These are phyloP conservation scores for Candida dendrica DNA, from an alignment of 805 yeast genomes.

Conservation along the genomic window DNA sequence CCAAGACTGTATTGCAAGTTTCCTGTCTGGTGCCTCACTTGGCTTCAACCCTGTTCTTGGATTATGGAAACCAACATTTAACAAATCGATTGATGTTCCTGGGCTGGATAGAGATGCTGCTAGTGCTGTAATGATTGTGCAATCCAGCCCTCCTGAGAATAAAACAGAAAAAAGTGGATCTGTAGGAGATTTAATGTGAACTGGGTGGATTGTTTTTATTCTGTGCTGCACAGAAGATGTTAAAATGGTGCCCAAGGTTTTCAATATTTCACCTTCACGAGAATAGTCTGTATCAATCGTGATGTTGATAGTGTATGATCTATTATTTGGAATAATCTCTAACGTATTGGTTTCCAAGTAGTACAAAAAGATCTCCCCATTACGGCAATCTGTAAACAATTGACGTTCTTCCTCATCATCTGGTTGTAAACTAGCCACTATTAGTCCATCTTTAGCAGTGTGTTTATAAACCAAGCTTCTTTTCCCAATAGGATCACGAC, in stretches of 20 bases:
- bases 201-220: constrained; percentile 54
- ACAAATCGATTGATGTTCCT: constrained; percentile 50
- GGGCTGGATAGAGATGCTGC: constrained; percentile 26
- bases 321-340: constrained; percentile 5
- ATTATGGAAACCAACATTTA: constrained; percentile 90
- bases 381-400: constrained; percentile 46
- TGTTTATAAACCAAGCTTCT: constrained; percentile 59
- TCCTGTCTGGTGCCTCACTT: constrained; percentile 77
- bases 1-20: constrained; percentile 63
- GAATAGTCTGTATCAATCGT: constrained; percentile 13
- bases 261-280: constrained; percentile 6
- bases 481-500: constrained; percentile 78
- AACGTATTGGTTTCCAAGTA: constrained; percentile 22
- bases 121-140: constrained; percentile 69
- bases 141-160: constrained; percentile 94
- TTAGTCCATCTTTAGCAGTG: constrained; percentile 26
- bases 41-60: constrained; percentile 63
- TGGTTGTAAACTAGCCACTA: constrained; percentile 43
- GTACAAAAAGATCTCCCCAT: constrained; percentile 41
- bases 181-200: constrained; percentile 26
- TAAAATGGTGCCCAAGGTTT: constrained; percentile 23
- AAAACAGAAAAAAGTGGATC: constrained; percentile 47
- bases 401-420: constrained; percentile 15
- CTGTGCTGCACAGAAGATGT: constrained; percentile 38
- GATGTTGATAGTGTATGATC: constrained; percentile 14